Evolutionary conservation across 208 protist species (phyloP).

Genomic region (Vickermania ingenoplastis): DNA sequence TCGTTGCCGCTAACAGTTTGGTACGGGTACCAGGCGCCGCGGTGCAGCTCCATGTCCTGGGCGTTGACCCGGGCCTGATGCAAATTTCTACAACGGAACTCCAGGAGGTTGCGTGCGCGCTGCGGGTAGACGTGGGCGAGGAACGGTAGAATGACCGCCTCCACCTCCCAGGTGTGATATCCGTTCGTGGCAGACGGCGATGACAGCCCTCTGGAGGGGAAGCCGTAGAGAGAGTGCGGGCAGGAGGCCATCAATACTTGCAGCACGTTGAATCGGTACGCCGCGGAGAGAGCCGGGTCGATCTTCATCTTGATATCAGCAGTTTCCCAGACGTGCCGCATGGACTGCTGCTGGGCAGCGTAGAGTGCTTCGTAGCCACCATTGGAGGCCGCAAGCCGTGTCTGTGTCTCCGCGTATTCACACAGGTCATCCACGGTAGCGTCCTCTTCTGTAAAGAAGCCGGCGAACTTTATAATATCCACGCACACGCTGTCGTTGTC

Average conservation of each 20-base stretch:
- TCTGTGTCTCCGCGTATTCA: slow-evolving; percentile 52
- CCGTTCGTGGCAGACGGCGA: slow-evolving; percentile 24
- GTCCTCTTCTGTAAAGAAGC: slow-evolving; percentile 72
- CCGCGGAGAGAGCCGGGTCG: slow-evolving; percentile 47
- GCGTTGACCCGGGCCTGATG: slow-evolving; percentile 63
- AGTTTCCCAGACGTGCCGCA: slow-evolving; percentile 66
- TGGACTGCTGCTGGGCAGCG: slow-evolving; percentile 42
- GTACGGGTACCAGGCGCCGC: slow-evolving; percentile 77
- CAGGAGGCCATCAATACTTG: slow-evolving; percentile 63
- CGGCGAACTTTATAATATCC: slow-evolving; percentile 75
- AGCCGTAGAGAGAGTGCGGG: slow-evolving; percentile 28
- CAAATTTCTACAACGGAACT: slow-evolving; percentile 80
- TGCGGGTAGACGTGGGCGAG: slow-evolving; percentile 72
- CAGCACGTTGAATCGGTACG: slow-evolving; percentile 80
- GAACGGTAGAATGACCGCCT: slow-evolving; percentile 77
- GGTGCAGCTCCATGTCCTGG: slow-evolving; percentile 58
- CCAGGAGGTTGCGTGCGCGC: slow-evolving; percentile 57
- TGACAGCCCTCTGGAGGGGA: slow-evolving; percentile 57
- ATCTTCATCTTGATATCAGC: slow-evolving; percentile 41
- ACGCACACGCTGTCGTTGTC: slow-evolving; percentile 54
- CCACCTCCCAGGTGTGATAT: slow-evolving; percentile 83
- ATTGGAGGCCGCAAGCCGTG: slow-evolving; percentile 18
- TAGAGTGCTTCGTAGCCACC: slow-evolving; percentile 51
- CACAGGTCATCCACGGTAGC: slow-evolving; percentile 69
- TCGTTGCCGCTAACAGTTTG: slow-evolving; percentile 78